Percentiles rank a stretch among this genome's conserved stretches.
phyloP scores from a whole-genome alignment of 495 filamentous ascomycete genomes.

The Daldinia decipiens region DNA sequence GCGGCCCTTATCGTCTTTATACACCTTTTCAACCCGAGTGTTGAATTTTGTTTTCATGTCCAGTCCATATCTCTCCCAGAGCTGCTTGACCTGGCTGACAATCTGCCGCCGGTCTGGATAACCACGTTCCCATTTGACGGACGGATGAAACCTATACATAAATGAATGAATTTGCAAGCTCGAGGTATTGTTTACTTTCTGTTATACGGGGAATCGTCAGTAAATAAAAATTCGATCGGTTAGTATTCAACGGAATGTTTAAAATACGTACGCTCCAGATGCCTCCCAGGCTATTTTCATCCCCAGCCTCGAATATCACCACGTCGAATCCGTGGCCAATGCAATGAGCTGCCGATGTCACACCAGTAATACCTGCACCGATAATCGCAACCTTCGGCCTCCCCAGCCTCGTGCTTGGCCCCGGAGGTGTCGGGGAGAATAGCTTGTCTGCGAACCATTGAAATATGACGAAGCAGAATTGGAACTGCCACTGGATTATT shows the following conservation, averaged over 20 bases:
- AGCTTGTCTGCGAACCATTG: constrained; percentile 73
- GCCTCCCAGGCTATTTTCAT: constrained; percentile 72
- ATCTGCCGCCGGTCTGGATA: constrained; percentile 82
- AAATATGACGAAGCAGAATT: constrained; percentile 51
- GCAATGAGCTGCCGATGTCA: constrained; percentile 84
- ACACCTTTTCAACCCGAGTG: constrained; percentile 72
- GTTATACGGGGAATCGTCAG: background rate
- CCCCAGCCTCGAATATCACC: constrained; percentile 76
- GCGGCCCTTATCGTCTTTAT: constrained; percentile 71
- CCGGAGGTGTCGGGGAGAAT: constrained; percentile 75
- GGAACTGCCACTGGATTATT: constrained; percentile 65
- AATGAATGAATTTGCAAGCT: constrained; percentile 83
- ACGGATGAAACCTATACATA: constrained; percentile 91
- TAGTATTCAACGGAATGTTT: background rate
- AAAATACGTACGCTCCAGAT: constrained; percentile 78
- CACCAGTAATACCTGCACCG: constrained; percentile 83
- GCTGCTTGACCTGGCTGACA: constrained; percentile 70
- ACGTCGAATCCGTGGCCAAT: constrained; percentile 89
- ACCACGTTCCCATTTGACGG: constrained; percentile 74
- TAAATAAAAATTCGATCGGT: background rate
- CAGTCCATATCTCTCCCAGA: constrained; percentile 82
- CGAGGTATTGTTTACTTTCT: constrained; percentile 86
- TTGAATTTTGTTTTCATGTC: constrained; percentile 76
- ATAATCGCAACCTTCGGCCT: constrained; percentile 81
- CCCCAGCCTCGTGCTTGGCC: constrained; percentile 60